These are phyloP conservation scores for Phytopythium boreale DNA, from an alignment of 352 stramenopile species.

Conservation along the genomic window DNA sequence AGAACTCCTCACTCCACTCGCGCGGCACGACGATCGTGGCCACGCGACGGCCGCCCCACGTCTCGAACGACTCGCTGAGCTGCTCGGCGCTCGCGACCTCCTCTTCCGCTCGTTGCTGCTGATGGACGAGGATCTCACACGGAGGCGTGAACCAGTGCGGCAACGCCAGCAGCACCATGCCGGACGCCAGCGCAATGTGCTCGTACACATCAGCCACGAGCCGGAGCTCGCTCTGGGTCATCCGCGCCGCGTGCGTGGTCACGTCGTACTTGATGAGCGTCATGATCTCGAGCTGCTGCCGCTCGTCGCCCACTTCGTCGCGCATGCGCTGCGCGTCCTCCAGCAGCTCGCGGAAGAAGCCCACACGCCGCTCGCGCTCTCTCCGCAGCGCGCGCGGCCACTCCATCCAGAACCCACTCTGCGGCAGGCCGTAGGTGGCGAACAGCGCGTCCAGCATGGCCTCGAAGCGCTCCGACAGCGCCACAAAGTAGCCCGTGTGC, in stretches of 20 bases:
- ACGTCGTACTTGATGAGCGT: slow-evolving; percentile 25
- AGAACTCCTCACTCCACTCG: slow-evolving; percentile 23
- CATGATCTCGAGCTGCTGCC: slow-evolving; percentile 24
- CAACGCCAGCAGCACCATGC: slow-evolving; percentile 10
- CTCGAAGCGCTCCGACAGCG: slow-evolving; percentile 22
- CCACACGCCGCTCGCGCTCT: slow-evolving; percentile 1
- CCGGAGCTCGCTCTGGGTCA: slow-evolving; percentile 19
- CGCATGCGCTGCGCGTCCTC: slow-evolving; percentile 11
- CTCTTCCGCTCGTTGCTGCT: slow-evolving; percentile 1
- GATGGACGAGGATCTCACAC: slow-evolving; percentile 9
- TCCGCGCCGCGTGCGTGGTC: slow-evolving; percentile 16
- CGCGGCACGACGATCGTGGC: slow-evolving; percentile 10
- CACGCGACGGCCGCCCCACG: slow-evolving; percentile 19
- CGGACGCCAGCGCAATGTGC: slow-evolving; percentile 13
- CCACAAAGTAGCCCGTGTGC: slow-evolving; percentile 23
- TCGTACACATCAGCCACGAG: slow-evolving; percentile 21
- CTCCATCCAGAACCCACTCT: slow-evolving; percentile 9
- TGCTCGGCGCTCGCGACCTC: background rate
- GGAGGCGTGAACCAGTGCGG: slow-evolving; percentile 30
- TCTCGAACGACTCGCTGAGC: slow-evolving; percentile 15
- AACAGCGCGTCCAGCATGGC: slow-evolving; percentile 9
- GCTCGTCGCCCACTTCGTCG: slow-evolving; percentile 16
- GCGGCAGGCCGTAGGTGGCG: slow-evolving; percentile 8
- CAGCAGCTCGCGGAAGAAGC: slow-evolving; percentile 15
- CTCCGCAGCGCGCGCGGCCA: slow-evolving; percentile 2